These are phyloP conservation scores for Bonnemaisonia californica DNA, from an alignment of 31 red algal species.

Conservation along the genomic window DNA sequence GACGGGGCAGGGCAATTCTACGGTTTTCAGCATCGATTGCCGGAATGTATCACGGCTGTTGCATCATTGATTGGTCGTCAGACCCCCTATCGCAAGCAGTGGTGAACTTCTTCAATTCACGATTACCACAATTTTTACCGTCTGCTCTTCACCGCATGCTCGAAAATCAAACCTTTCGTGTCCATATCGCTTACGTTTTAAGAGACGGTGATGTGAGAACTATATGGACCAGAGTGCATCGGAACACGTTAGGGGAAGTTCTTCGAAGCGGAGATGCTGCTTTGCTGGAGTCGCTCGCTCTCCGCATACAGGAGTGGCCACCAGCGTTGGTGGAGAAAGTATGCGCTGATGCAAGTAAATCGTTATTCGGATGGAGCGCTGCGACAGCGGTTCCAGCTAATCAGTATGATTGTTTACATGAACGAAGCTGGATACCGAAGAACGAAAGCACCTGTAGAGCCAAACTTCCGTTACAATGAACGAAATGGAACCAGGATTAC, in stretches of 20 bases:
- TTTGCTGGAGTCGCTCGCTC: constrained; percentile 33
- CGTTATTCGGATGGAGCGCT: constrained; percentile 10
- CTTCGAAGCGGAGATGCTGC: constrained; percentile 24
- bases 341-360: constrained; percentile 60
- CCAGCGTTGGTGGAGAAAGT: constrained; percentile 38
- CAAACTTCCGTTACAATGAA: no score
- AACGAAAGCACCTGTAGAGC: no score
- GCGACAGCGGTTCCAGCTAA: constrained; percentile 1
- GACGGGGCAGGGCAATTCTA: neutral
- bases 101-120: constrained; percentile 23
- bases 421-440: no score
- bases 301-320: constrained; percentile 9
- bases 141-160: constrained; percentile 22
- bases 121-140: constrained; percentile 37
- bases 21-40: neutral
- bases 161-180: constrained; percentile 6
- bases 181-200: constrained; percentile 26
- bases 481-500: no score
- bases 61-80: neutral
- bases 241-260: constrained; percentile 32
- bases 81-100: constrained; percentile 11
- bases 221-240: constrained; percentile 46
- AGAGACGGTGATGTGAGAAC: neutral
- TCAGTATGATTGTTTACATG: no score
- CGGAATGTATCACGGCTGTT: neutral